Base-by-base conservation (phyloP, 2,329 filamentous ascomycete genomes). In the Beauveria asiatica region DNA sequence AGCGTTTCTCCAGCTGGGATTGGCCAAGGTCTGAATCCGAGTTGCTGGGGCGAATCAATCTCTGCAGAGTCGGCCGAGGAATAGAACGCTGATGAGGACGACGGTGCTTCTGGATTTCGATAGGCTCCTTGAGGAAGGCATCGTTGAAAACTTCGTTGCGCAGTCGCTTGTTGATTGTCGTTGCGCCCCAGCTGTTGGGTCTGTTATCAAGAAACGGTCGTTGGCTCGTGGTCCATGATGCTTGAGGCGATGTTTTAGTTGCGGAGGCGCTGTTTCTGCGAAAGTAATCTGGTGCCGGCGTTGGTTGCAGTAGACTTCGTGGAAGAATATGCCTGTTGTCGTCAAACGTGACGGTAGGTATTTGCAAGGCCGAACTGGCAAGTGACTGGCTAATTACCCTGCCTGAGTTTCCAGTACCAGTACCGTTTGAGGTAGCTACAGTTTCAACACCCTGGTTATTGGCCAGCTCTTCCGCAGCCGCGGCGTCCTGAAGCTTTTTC, bases 241-340 rank as follows among this genome's bases (percentile, higher is more conserved):
- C 53, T 6, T 56, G 52, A 44, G 62, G 44, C 42, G 58, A 55
- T 21, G 21, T 19, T 41, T 65, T 30, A 8, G 46, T 23, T 58
- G 61, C 25, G 37, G 73, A 74, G 13, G 69, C 67, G 50, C 72
- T 74, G 44, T 70, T 67, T 23, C 71, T 72, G 21, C 73, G 68
- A 30, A 67, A 65, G 30, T 66, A 66, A 4, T 70, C 70, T 5
- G 70, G 67, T 8, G 73, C 70, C 4, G 74, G 69, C 33, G 85
- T 79, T 19, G 86, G 80, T 58, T 86, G 84, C 54, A 97, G 87
- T 30, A 97, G 80, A 67, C 89, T 90, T 50, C 90, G 85, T 1
- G 93, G 93, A 46, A 97, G 85, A 61, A 97, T 96, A 70, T 97
- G 93, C 64, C 88, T 85, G 70, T 97, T 97, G 71, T 97, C 92